Evolutionary conservation across 352 stramenopile species (phyloP), one percentile per base, ranked within the genome.

Genomic region (Pythium dissimile): DNA sequence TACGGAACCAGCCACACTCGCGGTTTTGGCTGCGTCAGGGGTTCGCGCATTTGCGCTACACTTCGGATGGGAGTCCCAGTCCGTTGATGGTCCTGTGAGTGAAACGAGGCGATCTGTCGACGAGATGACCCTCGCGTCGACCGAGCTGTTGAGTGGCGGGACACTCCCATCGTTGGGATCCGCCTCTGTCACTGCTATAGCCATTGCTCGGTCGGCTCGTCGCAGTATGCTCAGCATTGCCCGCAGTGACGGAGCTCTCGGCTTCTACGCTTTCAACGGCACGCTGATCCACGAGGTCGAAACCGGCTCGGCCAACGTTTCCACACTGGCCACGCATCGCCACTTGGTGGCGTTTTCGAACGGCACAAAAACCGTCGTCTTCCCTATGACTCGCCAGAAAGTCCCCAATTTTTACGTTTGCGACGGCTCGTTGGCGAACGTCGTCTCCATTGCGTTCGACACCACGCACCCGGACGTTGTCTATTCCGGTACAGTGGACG

Each of bases 391-490:
- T 6, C 66, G 66, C 1, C 58, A 61, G 18, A 59, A 72, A 43
- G 60, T 67, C 0, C 41, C 54, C 1, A 56, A 69, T 0, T 72
- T 68, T n/a, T 48, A 82, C 7, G 15, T 61, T 11, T 87, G 77
- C 27, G 27, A 58, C n/a, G 77, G 74, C 13, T 80, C 74, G 5
- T 64, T 62, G 5, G 72, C 71, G 0, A 10, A 34, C 15, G 61
- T 77, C 20, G 50, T 64, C 0, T 86, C 76, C 1, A 73, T 89
- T 30, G 59, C 62, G 2, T 86, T 87, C 31, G 79, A 87, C 34
- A 32, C 59, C 0, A 31, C 61, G 8, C 54, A 75, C 6, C 49
- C 50, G 0, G 72, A 84, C 1, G 44, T 87, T n/a, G 26, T 89
- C 16, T 89, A 81, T 37, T 55, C 49, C 13, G 76, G 76, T 0